Conservation (phyloP, 2,329 filamentous ascomycete species). For the Pyrenophora graminea region DNA sequence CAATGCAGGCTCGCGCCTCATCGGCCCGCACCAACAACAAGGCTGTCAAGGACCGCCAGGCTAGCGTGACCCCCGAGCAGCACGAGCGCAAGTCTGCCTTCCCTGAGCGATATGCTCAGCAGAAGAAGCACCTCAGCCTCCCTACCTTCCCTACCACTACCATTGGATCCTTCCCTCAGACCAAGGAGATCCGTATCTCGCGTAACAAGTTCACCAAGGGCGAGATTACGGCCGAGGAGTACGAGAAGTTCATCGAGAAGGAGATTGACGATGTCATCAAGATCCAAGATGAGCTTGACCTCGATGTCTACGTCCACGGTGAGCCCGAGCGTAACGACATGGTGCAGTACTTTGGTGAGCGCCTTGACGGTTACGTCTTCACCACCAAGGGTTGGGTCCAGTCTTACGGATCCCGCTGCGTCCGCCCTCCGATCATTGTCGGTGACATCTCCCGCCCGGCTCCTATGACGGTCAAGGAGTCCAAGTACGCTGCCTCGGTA, state of each 20-base stretch:
- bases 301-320: conserved; percentile 97
- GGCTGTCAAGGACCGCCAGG: conserved; percentile 94
- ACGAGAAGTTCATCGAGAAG: conserved; percentile 99
- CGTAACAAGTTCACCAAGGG: conserved; percentile 99
- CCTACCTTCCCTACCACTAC: conserved; percentile 98
- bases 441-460: conserved; percentile 96
- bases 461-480: conserved; percentile 99
- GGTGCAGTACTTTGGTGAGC: conserved; percentile 99
- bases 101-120: conserved; percentile 79
- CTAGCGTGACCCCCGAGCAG: conserved; percentile 78
- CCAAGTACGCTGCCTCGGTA: conserved; percentile 94
- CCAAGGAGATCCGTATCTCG: conserved; percentile 95
- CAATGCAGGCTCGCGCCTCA: conserved; percentile 84
- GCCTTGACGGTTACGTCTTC: conserved; percentile 95
- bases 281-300: conserved; percentile 96
- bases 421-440: conserved; percentile 96
- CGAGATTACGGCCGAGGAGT: conserved; percentile 88
- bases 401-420: conserved; percentile 96
- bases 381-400: conserved; percentile 99
- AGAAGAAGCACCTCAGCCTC: conserved; percentile 90
- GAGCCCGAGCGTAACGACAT: conserved; percentile 99
- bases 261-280: conserved; percentile 95
- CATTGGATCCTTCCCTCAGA: conserved; percentile 99
- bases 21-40: conserved; percentile 97
- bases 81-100: conserved; percentile 95